phyloP scores from a whole-genome alignment of 495 filamentous ascomycete genomes.

The Penicillium roqueforti region DNA sequence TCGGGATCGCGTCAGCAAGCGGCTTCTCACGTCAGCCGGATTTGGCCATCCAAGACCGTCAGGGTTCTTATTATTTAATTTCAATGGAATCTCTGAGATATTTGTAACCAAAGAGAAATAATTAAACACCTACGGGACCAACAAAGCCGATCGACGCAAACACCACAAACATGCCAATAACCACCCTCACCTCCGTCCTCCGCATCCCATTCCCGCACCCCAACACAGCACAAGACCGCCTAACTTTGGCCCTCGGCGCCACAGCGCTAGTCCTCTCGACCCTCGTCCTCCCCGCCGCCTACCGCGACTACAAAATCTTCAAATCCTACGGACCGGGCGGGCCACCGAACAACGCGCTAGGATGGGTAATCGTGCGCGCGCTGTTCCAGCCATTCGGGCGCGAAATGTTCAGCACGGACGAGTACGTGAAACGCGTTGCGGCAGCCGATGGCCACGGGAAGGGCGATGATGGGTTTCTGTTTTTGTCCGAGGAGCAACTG shows the following conservation, averaged over 20 bases:
- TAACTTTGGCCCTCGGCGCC: constrained; percentile 20
- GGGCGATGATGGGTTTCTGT: constrained; percentile 22
- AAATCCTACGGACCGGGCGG: constrained; percentile 34
- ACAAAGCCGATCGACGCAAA: background rate
- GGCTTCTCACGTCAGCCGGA: constrained; percentile 3
- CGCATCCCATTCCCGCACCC: constrained; percentile 11
- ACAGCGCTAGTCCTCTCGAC: constrained; percentile 20
- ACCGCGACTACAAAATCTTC: constrained; percentile 33
- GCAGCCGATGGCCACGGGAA: constrained; percentile 26
- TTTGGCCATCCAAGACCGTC: background rate
- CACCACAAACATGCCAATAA: constrained; percentile 11
- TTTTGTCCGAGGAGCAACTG: constrained; percentile 15
- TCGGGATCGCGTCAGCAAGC: constrained; percentile 5
- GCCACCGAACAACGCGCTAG: constrained; percentile 30
- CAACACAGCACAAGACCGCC: constrained; percentile 7
- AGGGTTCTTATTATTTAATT: background rate
- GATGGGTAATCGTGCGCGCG: constrained; percentile 31
- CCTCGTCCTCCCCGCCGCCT: constrained; percentile 24
- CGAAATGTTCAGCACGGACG: constrained; percentile 32
- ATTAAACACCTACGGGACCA: background rate
- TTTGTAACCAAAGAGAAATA: background rate
- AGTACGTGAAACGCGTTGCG: constrained; percentile 26
- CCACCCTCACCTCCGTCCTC: constrained; percentile 13
- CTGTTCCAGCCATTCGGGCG: constrained; percentile 26
- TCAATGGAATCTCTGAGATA: background rate